These are phyloP conservation scores for Capsicum chinense DNA, from an alignment of 257 asterid species.

Conservation along the genomic window DNA sequence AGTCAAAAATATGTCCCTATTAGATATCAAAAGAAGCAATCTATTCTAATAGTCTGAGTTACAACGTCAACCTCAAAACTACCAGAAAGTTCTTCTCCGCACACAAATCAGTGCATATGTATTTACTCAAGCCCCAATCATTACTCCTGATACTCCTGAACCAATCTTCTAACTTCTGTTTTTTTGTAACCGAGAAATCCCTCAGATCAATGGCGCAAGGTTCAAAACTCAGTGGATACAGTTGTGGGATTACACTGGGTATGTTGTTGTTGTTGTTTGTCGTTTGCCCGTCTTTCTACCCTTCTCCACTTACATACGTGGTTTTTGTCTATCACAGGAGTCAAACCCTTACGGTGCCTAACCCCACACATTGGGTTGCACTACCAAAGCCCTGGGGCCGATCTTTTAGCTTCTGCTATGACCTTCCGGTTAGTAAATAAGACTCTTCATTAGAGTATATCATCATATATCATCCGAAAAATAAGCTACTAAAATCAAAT, in stretches of 20 bases:
- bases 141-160: neutral
- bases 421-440: neutral
- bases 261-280: no score
- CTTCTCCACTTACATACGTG: no score
- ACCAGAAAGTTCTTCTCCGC: neutral
- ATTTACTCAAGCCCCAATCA: neutral
- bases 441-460: neutral
- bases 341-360: no score
- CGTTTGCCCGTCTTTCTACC: no score
- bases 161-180: neutral
- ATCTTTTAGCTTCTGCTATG: neutral
- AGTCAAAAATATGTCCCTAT: neutral
- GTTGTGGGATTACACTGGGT: no score
- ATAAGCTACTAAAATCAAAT: slow-evolving; percentile 24
- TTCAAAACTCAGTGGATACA: no score
- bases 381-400: no score
- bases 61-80: neutral
- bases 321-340: no score
- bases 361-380: no score
- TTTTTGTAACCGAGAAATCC: no score
- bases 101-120: neutral
- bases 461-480: neutral
- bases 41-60: neutral
- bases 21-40: neutral
- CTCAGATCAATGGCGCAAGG: no score